phyloP scores from a whole-genome alignment of 352 stramenopile species.

The Phytophthora capsici region DNA sequence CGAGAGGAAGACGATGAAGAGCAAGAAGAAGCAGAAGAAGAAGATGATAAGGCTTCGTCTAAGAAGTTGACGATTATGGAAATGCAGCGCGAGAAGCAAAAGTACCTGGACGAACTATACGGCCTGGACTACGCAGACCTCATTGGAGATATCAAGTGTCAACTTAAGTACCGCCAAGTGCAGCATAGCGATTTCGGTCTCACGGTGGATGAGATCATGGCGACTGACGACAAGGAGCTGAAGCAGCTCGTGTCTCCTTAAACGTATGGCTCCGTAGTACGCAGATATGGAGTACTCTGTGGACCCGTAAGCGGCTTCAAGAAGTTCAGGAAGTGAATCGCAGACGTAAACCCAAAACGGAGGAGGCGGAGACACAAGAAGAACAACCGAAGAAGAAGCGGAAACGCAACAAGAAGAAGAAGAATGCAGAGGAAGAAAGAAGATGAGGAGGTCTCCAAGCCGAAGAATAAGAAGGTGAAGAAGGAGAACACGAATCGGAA shows the following conservation, averaged over 20 bases:
- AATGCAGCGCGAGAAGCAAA: slow-evolving; percentile 86
- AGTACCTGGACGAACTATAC: slow-evolving; percentile 97
- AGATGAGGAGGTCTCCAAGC: slow-evolving; percentile 11
- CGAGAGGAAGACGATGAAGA: slow-evolving; percentile 36
- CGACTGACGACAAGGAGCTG: slow-evolving; percentile 95
- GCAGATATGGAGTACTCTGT: slow-evolving; percentile 82
- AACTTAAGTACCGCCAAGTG: slow-evolving; percentile 98
- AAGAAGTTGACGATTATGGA: slow-evolving; percentile 67
- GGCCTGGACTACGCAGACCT: slow-evolving; percentile 99
- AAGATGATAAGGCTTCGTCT: slow-evolving; percentile 47
- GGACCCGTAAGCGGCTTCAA: slow-evolving; percentile 68
- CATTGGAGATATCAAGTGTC: slow-evolving; percentile 96
- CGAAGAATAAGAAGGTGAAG: slow-evolving; percentile 55
- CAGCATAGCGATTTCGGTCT: slow-evolving; percentile 96
- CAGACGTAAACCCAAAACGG: slow-evolving; percentile 44
- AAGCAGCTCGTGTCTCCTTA: slow-evolving; percentile 97
- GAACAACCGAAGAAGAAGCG: slow-evolving; percentile 67
- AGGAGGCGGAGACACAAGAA: slow-evolving; percentile 21
- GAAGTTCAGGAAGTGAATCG: slow-evolving; percentile 42
- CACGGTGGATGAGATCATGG: slow-evolving; percentile 97
- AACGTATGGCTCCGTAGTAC: slow-evolving; percentile 97
- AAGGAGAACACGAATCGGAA: slow-evolving; percentile 14
- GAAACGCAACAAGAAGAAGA: slow-evolving; percentile 77
- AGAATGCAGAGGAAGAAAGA: slow-evolving; percentile 30
- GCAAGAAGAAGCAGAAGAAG: slow-evolving; percentile 49